Percentiles rank a stretch among this genome's conserved stretches.
phyloP scores from a whole-genome alignment of 176 grass and related monocot genomes.

The Oryza glaberrima region DNA sequence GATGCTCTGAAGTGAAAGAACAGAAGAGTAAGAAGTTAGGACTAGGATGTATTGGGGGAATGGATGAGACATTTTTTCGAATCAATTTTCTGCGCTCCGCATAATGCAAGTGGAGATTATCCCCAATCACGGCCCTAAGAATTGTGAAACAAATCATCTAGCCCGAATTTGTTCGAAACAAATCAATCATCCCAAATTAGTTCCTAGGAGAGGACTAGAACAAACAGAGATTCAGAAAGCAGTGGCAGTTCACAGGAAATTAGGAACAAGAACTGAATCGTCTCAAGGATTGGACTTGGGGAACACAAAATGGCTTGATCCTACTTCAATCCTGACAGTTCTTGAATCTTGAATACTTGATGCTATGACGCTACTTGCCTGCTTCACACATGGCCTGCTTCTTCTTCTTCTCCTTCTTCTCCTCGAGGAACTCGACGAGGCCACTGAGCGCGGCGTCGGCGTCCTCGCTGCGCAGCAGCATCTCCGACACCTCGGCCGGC shows the following conservation, averaged over 20 bases:
- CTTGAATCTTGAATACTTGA: background rate
- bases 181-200: background rate
- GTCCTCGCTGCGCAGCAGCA: constrained; percentile 35
- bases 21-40: no score
- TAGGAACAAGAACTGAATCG: background rate
- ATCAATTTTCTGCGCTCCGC: background rate
- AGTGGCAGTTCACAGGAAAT: background rate
- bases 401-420: background rate
- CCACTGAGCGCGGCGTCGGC: constrained; percentile 10
- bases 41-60: no score
- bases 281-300: background rate
- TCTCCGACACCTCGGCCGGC: constrained; percentile 44
- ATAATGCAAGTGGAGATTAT: background rate
- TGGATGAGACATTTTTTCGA: background rate
- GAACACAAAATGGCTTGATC: background rate
- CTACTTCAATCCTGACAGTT: background rate
- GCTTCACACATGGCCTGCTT: background rate
- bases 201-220: background rate
- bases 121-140: background rate
- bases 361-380: background rate
- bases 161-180: background rate
- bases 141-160: background rate
- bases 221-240: background rate
- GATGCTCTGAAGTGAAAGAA: background rate
- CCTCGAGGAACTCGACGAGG: background rate